Base-by-base conservation (phyloP, 148 eudicot genomes). In the Fagopyrum homotropicum region DNA sequence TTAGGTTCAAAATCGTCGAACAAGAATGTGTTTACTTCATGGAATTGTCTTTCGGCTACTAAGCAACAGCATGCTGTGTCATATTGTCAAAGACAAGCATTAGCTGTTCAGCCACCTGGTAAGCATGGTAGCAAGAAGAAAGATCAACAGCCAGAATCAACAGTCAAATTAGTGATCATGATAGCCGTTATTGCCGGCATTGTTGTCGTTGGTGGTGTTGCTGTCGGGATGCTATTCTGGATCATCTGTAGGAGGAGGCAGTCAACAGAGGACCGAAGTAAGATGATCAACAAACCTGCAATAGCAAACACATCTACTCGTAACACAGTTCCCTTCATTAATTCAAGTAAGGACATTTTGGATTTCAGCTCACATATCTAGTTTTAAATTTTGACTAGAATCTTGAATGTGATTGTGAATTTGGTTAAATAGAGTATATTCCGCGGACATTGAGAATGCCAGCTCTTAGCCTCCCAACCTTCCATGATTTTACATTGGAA, bases 401-500 rank as follows among this genome's bases (percentile, higher is more conserved):
- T 66, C 46, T 66, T 66, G 71, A 66, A 15, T 66, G 19, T 66
- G 46, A 17, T 66, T 43, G 46, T 66, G 47, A 66, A 35, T 22
- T 10, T 40, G 47, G 26, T 56, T n/a, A 51, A 51, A 61, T 69
- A 95, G 98, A 89, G 51, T 87, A 85, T 86, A 85, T 79, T 40
- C 87, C 92, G 17, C 75, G 80, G 80, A 77, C 88, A 14, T 79
- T 84, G 81, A 88, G 96, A 77, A 72, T 85, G 80, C 83, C 88
- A 43, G 75, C 87, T 40, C 81, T 90, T 9, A 93, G 97, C 9
- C 89, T 92, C 51, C 92, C 93, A 51, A 81, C 92, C 7, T 95
- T 87, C 73, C 87, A 76, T 47, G 84, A 84, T 71, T 95, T 84
- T 79, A 85, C 96, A 72, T 55, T 90, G 60, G 90, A 89, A 68